Base-by-base conservation (phyloP, 176 grass and related monocot species). In the Hordeum marinum region DNA sequence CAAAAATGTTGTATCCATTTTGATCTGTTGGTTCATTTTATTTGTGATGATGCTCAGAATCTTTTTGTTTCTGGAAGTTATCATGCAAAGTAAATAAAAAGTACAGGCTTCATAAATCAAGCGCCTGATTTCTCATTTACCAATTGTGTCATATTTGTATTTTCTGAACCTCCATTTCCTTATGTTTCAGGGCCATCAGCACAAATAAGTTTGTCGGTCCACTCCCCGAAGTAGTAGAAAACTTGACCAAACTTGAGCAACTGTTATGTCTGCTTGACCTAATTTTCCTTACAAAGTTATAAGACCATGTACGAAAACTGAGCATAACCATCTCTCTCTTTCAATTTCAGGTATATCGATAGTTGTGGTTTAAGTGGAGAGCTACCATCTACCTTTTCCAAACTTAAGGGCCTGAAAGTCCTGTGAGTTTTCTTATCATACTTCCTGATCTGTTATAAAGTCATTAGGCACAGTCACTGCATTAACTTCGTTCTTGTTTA, bases 351-450 rank as follows among this genome's bases (percentile, higher is more conserved):
- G 71, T 87, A 85, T 76, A 72, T 90, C 5, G 18, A 71, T 73
- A 92, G 91, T 66, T 84, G 67, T 77, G 87, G 91, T 40, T 76
- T 87, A 41, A 81, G 68, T 6, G 91, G 87, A 40, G 80, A 84
- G 0, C 12, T 92, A 18, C 84, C 87, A 72, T 24, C 68, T 65
- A 62, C 48, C 84, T 68, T 92, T 24, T 87, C 84, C 8, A 80
- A 81, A 39, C 87, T 92, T 12, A 74, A 48, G 55, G 87, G n/a
- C 18, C 63, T 92, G 75, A 39, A 6, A 42, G 17, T 0, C 3
- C 32, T 92, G 91, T 92, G 62, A 89, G 5, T 77, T n/a, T 14
- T 25, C 14, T 83, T 25, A 4, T 9, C 55, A 59, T 23, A 59
- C 55, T 59, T 59, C 2, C 1, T 18, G 13, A 52, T 59, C 55